Conservation (phyloP, 768 basidiomycete genomes). For the Amanita jacksonii region DNA sequence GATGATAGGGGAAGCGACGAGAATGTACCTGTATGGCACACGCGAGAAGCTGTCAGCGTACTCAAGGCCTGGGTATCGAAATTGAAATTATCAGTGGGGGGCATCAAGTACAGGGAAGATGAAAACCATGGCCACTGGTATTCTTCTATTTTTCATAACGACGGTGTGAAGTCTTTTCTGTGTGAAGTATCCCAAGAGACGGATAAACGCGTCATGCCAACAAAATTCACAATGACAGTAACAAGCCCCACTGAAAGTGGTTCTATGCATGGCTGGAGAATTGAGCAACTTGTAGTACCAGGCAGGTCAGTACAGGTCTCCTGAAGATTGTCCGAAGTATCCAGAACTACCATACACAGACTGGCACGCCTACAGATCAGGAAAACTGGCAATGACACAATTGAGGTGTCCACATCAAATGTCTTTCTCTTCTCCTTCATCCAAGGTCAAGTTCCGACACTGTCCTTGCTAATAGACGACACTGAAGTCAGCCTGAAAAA, state of each 20-base stretch:
- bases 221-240: slow-evolving; percentile 63
- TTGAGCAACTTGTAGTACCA: slow-evolving; percentile 48
- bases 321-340: background rate
- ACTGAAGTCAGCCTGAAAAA: no score
- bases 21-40: slow-evolving; percentile 86
- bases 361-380: slow-evolving; percentile 1
- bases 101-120: slow-evolving; percentile 50
- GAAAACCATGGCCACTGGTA: slow-evolving; percentile 65
- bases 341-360: background rate
- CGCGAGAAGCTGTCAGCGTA: slow-evolving; percentile 52
- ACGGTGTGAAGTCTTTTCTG: slow-evolving; percentile 48
- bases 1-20: slow-evolving; percentile 57
- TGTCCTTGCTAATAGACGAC: background rate
- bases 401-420: slow-evolving; percentile 9
- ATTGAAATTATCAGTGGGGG: slow-evolving; percentile 1
- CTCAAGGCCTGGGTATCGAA: slow-evolving; percentile 48
- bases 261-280: slow-evolving; percentile 59
- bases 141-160: slow-evolving; percentile 43
- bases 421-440: slow-evolving; percentile 11
- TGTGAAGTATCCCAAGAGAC: slow-evolving; percentile 19
- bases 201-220: slow-evolving; percentile 8
- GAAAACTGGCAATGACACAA: background rate
- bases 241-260: slow-evolving; percentile 62
- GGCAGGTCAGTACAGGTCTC: slow-evolving; percentile 48
- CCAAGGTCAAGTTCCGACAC: background rate